phyloP scores from a whole-genome alignment of 805 yeast species.

The Candida krabiensis region DNA sequence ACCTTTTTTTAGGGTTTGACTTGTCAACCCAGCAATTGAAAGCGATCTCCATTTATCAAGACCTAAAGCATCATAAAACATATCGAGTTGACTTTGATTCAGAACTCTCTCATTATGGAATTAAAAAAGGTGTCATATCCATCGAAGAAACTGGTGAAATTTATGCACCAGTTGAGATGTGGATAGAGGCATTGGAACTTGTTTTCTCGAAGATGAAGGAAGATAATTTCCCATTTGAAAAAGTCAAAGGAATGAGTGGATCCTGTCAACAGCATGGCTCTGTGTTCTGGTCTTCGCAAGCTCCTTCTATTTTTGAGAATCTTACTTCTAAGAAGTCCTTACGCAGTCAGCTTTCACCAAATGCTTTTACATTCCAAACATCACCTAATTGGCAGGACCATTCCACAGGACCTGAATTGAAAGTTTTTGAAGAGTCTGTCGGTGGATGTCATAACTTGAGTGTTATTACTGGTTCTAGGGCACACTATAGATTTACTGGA shows the following conservation, averaged over 20 bases:
- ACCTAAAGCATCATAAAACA: slow-evolving; percentile 52
- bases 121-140: slow-evolving; percentile 71
- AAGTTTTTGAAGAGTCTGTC: slow-evolving; percentile 54
- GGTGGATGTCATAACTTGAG: slow-evolving; percentile 67
- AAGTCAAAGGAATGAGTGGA: slow-evolving; percentile 71
- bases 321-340: slow-evolving; percentile 39
- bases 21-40: slow-evolving; percentile 89
- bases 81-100: slow-evolving; percentile 72
- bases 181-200: slow-evolving; percentile 80
- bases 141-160: slow-evolving; percentile 58
- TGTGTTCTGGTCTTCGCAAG: slow-evolving; percentile 67
- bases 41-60: slow-evolving; percentile 59
- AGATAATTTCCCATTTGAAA: slow-evolving; percentile 54
- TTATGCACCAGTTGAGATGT: slow-evolving; percentile 82
- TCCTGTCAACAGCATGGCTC: slow-evolving; percentile 95
- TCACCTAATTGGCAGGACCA: slow-evolving; percentile 98
- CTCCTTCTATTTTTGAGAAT: slow-evolving; percentile 39
- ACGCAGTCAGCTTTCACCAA: slow-evolving; percentile 45
- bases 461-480: slow-evolving; percentile 75
- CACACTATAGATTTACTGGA: slow-evolving; percentile 89
- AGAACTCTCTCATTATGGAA: slow-evolving; percentile 58
- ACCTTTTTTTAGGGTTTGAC: slow-evolving; percentile 70
- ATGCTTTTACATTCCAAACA: slow-evolving; percentile 58
- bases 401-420: slow-evolving; percentile 71
- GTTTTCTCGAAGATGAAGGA: slow-evolving; percentile 52